These are phyloP conservation scores for Endocarpon pusillum DNA, from an alignment of 495 filamentous ascomycete species.

Conservation along the genomic window DNA sequence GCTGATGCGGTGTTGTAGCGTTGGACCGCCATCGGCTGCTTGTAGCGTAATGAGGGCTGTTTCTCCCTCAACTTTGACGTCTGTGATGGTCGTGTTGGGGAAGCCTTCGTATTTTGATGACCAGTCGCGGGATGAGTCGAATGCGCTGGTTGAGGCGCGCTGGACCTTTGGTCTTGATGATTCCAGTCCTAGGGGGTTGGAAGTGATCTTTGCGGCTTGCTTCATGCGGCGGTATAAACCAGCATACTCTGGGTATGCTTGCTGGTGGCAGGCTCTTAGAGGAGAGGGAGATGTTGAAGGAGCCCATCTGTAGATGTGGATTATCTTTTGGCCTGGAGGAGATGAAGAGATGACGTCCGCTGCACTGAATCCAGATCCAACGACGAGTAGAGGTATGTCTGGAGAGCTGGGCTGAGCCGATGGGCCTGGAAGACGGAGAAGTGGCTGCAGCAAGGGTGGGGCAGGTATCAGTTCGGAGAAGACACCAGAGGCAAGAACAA, in stretches of 20 bases:
- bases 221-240: constrained; percentile 49
- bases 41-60: constrained; percentile 29
- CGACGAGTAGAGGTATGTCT: constrained; percentile 30
- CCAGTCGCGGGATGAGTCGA: constrained; percentile 23
- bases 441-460: constrained; percentile 26
- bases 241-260: constrained; percentile 52
- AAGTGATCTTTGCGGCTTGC: constrained; percentile 23
- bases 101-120: constrained; percentile 38
- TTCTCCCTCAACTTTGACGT: constrained; percentile 19
- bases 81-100: constrained; percentile 35
- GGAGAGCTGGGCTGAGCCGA: constrained; percentile 11
- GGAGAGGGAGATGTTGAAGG: constrained; percentile 39
- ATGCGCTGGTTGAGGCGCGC: not conserved
- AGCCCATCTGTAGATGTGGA: constrained; percentile 48
- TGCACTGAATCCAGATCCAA: constrained; percentile 50
- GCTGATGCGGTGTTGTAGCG: constrained; percentile 26
- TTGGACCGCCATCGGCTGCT: constrained; percentile 25
- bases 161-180: constrained; percentile 2
- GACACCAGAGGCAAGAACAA: constrained; percentile 48
- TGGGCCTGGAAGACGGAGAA: constrained; percentile 9
- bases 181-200: constrained; percentile 1
- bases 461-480: constrained; percentile 41
- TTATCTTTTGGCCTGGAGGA: constrained; percentile 29
- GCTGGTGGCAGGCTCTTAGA: constrained; percentile 41
- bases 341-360: constrained; percentile 46